These are phyloP conservation scores for Trichoderma atrobrunneum DNA, from an alignment of 2,329 filamentous ascomycete species.

Conservation along the genomic window DNA sequence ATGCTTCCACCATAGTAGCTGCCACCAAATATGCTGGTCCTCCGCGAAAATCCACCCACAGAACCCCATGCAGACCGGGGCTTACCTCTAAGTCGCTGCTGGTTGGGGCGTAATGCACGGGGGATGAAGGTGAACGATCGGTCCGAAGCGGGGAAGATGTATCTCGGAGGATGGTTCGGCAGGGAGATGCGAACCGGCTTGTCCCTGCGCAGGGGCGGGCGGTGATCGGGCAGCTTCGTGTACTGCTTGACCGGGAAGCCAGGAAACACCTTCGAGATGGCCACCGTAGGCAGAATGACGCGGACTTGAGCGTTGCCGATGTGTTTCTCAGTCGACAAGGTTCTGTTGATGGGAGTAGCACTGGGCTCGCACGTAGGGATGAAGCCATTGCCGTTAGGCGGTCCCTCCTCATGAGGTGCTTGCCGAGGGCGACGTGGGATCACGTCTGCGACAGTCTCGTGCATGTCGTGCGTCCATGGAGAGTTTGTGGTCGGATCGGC, in stretches of 20 bases:
- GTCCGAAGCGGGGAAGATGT: conserved; percentile 86
- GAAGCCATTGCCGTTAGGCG: conserved; percentile 52
- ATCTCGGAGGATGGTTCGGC: conserved; percentile 73
- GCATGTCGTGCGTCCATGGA: conserved; percentile 92
- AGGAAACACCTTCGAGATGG: conserved; percentile 66
- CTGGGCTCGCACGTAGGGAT: conserved; percentile 59
- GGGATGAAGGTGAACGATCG: conserved; percentile 98
- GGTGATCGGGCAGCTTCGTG: conserved; percentile 89
- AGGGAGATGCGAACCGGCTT: conserved; percentile 94
- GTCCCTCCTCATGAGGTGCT: conserved; percentile 46
- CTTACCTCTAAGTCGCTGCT: conserved; percentile 70
- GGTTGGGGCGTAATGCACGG: conserved; percentile 86
- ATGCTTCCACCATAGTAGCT: conserved; percentile 72
- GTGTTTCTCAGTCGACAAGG: conserved; percentile 78
- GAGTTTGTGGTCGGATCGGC: conserved; percentile 65
- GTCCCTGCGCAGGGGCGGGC: conserved; percentile 88
- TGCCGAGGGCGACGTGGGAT: conserved; percentile 43
- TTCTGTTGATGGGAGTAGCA: conserved; percentile 66
- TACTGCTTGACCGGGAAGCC: conserved; percentile 84
- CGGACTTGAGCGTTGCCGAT: conserved; percentile 83
- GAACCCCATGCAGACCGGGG: conserved; percentile 69
- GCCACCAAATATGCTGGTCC: conserved; percentile 76
- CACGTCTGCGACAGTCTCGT: conserved; percentile 63
- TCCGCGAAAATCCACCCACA: conserved; percentile 66
- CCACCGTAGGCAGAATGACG: conserved; percentile 75